phyloP scores from a whole-genome alignment of 345 rosid species.

The Rhizophora mangle region DNA sequence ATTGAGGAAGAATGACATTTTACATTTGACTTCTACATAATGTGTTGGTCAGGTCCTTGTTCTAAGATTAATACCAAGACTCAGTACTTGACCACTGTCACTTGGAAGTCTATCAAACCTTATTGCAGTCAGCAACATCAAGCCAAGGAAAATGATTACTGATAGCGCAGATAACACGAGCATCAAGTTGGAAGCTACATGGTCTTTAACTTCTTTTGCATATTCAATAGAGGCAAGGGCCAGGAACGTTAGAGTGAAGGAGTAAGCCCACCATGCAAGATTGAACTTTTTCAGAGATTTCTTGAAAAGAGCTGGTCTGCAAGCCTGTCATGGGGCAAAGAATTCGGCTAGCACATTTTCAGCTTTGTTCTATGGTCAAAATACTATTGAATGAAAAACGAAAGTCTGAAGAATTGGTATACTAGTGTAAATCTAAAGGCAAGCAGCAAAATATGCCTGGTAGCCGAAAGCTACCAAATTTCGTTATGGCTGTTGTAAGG shows the following conservation, averaged over 20 bases:
- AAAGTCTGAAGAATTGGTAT: too few species aligned
- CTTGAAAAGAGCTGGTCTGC: slow-evolving; percentile 61
- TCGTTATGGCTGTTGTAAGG: too few species aligned
- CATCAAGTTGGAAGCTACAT: slow-evolving; percentile 36
- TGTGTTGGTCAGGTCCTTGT: slow-evolving; percentile 5
- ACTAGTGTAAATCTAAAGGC: too few species aligned
- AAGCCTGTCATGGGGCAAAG: slow-evolving; percentile 32
- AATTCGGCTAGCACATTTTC: background rate
- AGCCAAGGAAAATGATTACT: slow-evolving; percentile 42
- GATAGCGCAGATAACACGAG: slow-evolving; percentile 43
- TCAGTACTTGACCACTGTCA: slow-evolving; percentile 33
- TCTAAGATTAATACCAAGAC: slow-evolving; percentile 23
- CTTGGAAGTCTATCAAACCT: slow-evolving; percentile 27
- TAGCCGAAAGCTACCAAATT: too few species aligned
- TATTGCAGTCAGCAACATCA: slow-evolving; percentile 49
- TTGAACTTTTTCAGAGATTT: slow-evolving; percentile 63
- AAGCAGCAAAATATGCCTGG: too few species aligned
- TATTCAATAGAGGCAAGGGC: slow-evolving; percentile 56
- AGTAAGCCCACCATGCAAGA: slow-evolving; percentile 71
- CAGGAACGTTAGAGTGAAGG: slow-evolving; percentile 52
- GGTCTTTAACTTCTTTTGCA: slow-evolving; percentile 43
- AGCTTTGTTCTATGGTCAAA: too few species aligned
- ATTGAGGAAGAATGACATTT: too few species aligned
- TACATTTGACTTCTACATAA: too few species aligned
- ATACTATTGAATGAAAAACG: too few species aligned